A percentile compares a stretch with the other conserved stretches of the same genome.
phyloP scores from a whole-genome alignment of 1,139 yeast species.

The Candida sp. region DNA sequence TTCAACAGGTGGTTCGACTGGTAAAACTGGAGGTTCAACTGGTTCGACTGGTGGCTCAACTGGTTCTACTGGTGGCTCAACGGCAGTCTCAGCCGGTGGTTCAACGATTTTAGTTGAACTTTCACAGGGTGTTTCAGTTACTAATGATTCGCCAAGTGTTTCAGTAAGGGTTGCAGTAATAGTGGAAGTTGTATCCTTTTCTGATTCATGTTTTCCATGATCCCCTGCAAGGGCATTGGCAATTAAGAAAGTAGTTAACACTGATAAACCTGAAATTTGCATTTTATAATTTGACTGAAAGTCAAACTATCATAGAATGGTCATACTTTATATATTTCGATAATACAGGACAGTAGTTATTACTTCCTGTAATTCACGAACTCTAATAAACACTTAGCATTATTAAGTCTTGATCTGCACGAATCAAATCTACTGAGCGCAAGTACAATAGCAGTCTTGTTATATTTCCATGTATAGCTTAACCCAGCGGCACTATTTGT shows the following conservation, averaged over 20 bases:
- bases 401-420: neutral
- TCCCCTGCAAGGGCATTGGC: neutral
- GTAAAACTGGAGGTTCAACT: neutral
- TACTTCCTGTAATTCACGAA: neutral
- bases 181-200: neutral
- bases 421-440: neutral
- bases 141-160: slow-evolving; percentile 8
- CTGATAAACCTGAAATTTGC: neutral
- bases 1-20: neutral
- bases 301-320: neutral
- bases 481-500: neutral
- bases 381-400: neutral
- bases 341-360: neutral
- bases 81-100: neutral
- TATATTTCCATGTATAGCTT: too few species aligned
- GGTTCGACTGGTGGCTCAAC: neutral
- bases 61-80: neutral
- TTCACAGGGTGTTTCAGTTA: neutral
- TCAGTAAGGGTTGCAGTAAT: slow-evolving; percentile 3
- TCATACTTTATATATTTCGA: neutral
- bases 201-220: neutral
- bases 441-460: too few species aligned
- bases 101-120: neutral
- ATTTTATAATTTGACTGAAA: neutral
- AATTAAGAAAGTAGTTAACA: neutral